phyloP scores from a whole-genome alignment of 352 stramenopile species.

The Pythium sukuiense region DNA sequence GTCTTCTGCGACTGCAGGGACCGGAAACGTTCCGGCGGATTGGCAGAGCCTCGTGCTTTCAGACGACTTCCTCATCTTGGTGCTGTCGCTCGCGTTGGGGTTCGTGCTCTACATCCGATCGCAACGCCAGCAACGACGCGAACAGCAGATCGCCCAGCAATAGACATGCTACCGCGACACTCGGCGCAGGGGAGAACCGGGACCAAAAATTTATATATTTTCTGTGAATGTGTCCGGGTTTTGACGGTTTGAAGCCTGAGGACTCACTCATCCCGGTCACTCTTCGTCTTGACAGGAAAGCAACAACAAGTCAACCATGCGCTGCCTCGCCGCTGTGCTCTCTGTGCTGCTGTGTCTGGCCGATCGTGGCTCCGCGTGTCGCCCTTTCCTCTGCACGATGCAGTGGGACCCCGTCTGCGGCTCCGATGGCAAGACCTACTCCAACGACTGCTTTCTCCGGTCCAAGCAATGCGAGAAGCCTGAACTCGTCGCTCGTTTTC shows the following conservation, averaged over 20 bases:
- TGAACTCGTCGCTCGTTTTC: neutral
- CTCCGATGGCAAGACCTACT: constrained; percentile 38
- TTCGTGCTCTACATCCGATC: constrained; percentile 78
- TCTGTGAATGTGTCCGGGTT: neutral
- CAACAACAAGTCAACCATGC: neutral
- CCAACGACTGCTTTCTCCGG: constrained; percentile 28
- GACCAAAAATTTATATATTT: constrained; percentile 7
- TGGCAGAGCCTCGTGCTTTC: constrained; percentile 44
- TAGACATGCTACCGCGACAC: neutral
- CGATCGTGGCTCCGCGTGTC: neutral
- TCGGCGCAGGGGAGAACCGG: neutral
- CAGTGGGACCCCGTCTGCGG: constrained; percentile 36
- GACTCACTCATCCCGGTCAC: neutral
- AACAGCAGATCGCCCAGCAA: constrained; percentile 9
- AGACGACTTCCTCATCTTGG: constrained; percentile 66
- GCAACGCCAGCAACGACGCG: constrained; percentile 45
- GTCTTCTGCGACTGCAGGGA: neutral
- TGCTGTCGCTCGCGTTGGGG: constrained; percentile 58
- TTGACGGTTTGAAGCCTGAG: neutral
- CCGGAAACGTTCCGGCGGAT: neutral
- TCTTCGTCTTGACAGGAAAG: neutral
- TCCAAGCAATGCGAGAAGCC: constrained; percentile 16
- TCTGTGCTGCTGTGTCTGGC: neutral
- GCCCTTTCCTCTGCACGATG: constrained; percentile 24
- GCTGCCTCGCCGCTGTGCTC: neutral